These are phyloP conservation scores for Fusarium piperis DNA, from an alignment of 2,329 filamentous ascomycete genomes.

Conservation along the genomic window DNA sequence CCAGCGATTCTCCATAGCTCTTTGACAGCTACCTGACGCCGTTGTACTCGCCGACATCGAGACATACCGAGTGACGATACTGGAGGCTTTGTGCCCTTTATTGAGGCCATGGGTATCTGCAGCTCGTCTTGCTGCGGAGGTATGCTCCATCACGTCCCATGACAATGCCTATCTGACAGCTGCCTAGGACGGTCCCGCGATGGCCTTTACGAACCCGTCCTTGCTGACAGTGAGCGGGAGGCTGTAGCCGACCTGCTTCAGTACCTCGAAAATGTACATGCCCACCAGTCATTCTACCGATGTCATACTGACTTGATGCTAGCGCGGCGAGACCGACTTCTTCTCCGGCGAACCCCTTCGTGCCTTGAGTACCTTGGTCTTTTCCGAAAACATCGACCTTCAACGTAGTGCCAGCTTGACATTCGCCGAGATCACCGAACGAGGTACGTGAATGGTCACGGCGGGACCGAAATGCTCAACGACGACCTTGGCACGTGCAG, in stretches of 20 bases:
- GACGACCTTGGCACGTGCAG: neutral
- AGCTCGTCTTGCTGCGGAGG: conserved; percentile 68
- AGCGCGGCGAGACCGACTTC: conserved; percentile 98
- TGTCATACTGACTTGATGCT: conserved; percentile 45
- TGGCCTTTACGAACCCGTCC: conserved; percentile 83
- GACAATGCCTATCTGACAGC: conserved; percentile 25
- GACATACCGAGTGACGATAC: conserved; percentile 15
- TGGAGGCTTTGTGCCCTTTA: conserved; percentile 29
- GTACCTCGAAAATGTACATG: conserved; percentile 94
- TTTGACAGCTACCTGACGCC: conserved; percentile 12
- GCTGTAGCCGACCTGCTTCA: conserved; percentile 94
- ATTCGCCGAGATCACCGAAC: conserved; percentile 97
- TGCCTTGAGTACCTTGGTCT: conserved; percentile 94
- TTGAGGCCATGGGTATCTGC: conserved; percentile 67
- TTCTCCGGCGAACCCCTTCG: conserved; percentile 95
- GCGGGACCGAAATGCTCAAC: neutral
- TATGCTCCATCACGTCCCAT: conserved; percentile 31
- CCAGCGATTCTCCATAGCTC: conserved; percentile 18
- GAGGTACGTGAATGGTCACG: conserved; percentile 72
- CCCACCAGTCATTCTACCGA: neutral
- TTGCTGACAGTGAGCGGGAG: conserved; percentile 96
- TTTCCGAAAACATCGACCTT: conserved; percentile 97
- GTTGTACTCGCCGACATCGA: conserved; percentile 16
- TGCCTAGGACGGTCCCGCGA: conserved; percentile 76
- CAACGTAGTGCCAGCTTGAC: conserved; percentile 97